Evolutionary conservation across 2,329 filamentous ascomycete species (phyloP), one percentile per base, ranked within the genome.

Genomic region (Ophiostoma pallidulum): DNA sequence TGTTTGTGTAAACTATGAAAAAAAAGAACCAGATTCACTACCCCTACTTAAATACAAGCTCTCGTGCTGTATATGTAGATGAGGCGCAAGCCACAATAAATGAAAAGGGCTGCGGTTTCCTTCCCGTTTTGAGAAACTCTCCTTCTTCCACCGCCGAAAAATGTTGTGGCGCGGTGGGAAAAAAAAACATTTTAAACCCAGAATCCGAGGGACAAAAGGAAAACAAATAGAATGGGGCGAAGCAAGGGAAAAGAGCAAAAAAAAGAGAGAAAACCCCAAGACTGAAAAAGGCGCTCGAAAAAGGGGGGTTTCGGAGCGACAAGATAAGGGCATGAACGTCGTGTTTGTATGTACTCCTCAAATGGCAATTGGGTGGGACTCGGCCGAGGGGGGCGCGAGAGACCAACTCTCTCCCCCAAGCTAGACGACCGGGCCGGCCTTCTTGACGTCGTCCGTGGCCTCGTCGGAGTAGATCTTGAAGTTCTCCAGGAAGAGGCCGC

Each of bases 381-480:
- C n/a, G n/a, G n/a, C n/a, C n/a, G n/a, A n/a, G n/a, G n/a, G n/a
- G n/a, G n/a, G n/a, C n/a, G n/a, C n/a, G n/a, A n/a, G n/a, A n/a
- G n/a, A n/a, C n/a, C n/a, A n/a, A n/a, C n/a, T n/a, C n/a, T n/a
- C n/a, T n/a, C n/a, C n/a, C n/a, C n/a, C n/a, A n/a, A n/a, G n/a
- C n/a, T 58, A 65, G 48, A 68, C 57, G 29, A 63, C 54, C 16
- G 79, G 79, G 8, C 77, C 79, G 43, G 81, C 80, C 60, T 77
- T 80, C 67, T 86, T 79, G 41, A 90, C 86, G 32, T 91, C 86
- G 58, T 77, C 74, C 28, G 86, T 90, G 22, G 89, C 88, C 67
- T 94, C 80, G 58, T 81, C 82, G 60, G 82, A 75, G 73, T 94
- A 96, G 77, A 96, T 95, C 74, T 88, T 81, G 73, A 98, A 98